Percentiles rank a stretch among this genome's conserved stretches.
phyloP scores from a whole-genome alignment of 2,329 filamentous ascomycete species.

The Chrysoporthe austroafricana region DNA sequence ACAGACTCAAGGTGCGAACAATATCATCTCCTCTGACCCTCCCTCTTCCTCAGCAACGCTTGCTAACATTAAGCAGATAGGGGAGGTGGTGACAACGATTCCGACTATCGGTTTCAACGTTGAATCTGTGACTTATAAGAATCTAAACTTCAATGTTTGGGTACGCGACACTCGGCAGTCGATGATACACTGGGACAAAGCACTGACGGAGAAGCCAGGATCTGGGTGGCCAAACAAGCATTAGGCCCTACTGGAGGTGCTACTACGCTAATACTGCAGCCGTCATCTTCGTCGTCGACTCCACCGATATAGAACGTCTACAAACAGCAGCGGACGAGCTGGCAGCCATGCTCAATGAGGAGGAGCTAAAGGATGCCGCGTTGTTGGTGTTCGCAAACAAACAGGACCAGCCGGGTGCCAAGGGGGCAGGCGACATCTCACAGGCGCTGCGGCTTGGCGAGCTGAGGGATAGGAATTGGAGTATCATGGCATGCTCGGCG shows the following conservation, averaged over 20 bases:
- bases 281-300: conserved; percentile 98
- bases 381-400: conserved; percentile 98
- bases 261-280: conserved; percentile 99
- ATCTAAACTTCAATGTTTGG: conserved; percentile 99
- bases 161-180: conserved; percentile 51
- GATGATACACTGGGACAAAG: conserved; percentile 25
- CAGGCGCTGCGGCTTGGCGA: conserved; percentile 90
- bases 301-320: conserved; percentile 93
- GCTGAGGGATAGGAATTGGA: conserved; percentile 96
- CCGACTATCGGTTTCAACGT: conserved; percentile 99
- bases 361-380: conserved; percentile 90
- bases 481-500: conserved; percentile 95
- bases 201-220: conserved; percentile 57
- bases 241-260: conserved; percentile 97
- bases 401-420: conserved; percentile 95
- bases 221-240: conserved; percentile 96
- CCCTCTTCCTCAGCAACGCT: not conserved
- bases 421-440: conserved; percentile 94
- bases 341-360: conserved; percentile 93
- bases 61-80: conserved; percentile 65
- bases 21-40: not conserved
- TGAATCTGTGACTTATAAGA: conserved; percentile 97
- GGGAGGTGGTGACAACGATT: conserved; percentile 98
- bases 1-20: conserved; percentile 80
- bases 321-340: conserved; percentile 93